Base-by-base conservation (phyloP, 1,284 basidiomycete genomes). In the Malassezia furfur region DNA sequence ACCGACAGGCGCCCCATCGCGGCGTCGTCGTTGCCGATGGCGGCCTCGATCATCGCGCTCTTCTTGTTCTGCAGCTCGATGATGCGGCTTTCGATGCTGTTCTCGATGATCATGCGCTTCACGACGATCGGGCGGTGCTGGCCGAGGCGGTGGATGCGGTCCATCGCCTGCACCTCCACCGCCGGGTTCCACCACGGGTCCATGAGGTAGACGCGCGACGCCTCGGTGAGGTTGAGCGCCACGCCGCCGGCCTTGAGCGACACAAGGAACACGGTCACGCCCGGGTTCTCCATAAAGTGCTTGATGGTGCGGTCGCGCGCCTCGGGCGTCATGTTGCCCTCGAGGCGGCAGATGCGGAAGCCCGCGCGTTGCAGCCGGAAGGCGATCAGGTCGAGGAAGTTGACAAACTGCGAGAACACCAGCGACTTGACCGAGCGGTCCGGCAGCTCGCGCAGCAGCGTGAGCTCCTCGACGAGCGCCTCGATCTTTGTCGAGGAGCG, bases 401-500 rank as follows among this genome's bases (percentile, higher is more conserved):
- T 89, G 52, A 90, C 87, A 73, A 91, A 91, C 76, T 93, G 90
- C 60, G 85, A 88, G 74, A 94, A 99, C 28, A 99, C 93, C 48
- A 99, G 82, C 72, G 87, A 91, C 79, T 99, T 99, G 57, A 90
- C 91, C 10, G 91, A 94, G 40, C 85, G 82, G 75, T 96, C 89
- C 70, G 91, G 83, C 22, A 52, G 41, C 58, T 80, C 77, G 22
- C 90, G 80, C 40, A 94, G 80, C 73, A 87, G 87, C 70, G 82
- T 85, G 48, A 98, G 78, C 77, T 98, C 93, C 75, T 98, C 94
- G 1, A 98, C 80, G 0, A 99, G 80, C 1, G 94, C 93, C 74
- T 99, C 94, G 50, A 98, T 90, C 80, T 98, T 99, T 10, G 91
- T 87, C 34, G 88, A 91, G 4, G 90, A 94, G 40, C 88, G 82